Base-by-base conservation (phyloP, 2,329 filamentous ascomycete genomes). In the Xylariaceae sp. region DNA sequence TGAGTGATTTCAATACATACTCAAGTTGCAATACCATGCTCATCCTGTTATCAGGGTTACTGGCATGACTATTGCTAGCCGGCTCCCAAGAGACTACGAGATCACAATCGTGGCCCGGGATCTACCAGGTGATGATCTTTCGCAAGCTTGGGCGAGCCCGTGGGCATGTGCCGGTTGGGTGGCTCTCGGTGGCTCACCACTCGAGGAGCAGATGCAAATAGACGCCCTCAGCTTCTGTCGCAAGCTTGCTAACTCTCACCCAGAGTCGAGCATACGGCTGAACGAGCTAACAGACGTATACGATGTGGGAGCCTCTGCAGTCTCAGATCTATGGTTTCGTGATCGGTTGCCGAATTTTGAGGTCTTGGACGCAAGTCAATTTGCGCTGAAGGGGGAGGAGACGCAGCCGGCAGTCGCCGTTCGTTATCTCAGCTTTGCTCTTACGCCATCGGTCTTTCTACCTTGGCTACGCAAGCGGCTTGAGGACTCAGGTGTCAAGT, bases 21-120 rank as follows among this genome's bases (percentile, higher is more conserved):
- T 25, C 16, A 20, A 4, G 38, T 25, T 32, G n/a, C 16, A 6
- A 23, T 12, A 25, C 25, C 25, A 23, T 16, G 19, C 38, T 19
- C 23, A 32, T 14, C n/a, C 16, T 20, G 10, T 10, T 5, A 32
- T 12, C 22, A 40, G 38, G 5, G 22, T 40, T 17, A 40, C 38
- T 22, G 38, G 38, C 38, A 40, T 40, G 38, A 32, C 22, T 12
- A 40, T 40, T 14, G 38, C 38, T 25, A 40, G 38, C 20, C 38
- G 32, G 25, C 38, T 40, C 23, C 38, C 38, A 12, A 40, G 29
- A 21, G 38, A 40, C 38, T 40, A 19, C 11, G 38, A 40, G 12
- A 40, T 40, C 38, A 40, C 38, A 8, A 40, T 40, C 23, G 38
- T 40, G n/a, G 38, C 38, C 12, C 38, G 38, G 7, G 38, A 40